Base-by-base conservation (phyloP, 768 basidiomycete genomes). In the Rubroboletus pulcherrimus region DNA sequence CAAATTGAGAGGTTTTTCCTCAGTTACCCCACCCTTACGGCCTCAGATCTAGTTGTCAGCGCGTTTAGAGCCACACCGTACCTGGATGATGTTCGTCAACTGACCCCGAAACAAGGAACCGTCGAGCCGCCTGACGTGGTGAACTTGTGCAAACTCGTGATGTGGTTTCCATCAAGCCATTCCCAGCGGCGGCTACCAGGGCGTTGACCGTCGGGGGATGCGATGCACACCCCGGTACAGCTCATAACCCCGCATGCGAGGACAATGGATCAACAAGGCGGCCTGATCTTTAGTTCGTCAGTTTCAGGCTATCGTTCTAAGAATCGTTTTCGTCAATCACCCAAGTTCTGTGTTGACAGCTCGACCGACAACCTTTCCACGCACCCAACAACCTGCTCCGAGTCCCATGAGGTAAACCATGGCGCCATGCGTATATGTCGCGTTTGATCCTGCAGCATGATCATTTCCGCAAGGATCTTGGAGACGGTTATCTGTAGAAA, bases 1-100 rank as follows among this genome's bases (percentile, higher is more conserved):
- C 48, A 37, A 21, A 7, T 42, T 43, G 46, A 47, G 37, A 54
- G 21, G 55, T 66, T 67, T 66, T 55, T 62, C 62, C 66, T 33
- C 54, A 59, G 63, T 54, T 66, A 61, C 62, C 34, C 66, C 62
- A 24, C 5, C 14, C 30, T 8, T 17, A 4, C 9, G n/a, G 39
- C 17, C 2, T 29, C 17, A 19, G 19, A 42, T 43, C 41, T 41
- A 26, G 44, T 40, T 40, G 30, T 47, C 31, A n/a, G 29, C 12
- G 17, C 14, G 12, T 41, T 53, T 50, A 39, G 41, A 43, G 33
- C 38, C 14, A 7, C 3, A 3, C 14, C 19, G 49, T 58, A 41
- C 57, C 55, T 50, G 48, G 21, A 21, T 17, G 1, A n/a, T 3
- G 44, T 31, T 35, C 11, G 24, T 30, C n/a, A 30, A 43, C 26